These are phyloP conservation scores for Prunus campanulata DNA, from an alignment of 306 rosid genomes.

Conservation along the genomic window DNA sequence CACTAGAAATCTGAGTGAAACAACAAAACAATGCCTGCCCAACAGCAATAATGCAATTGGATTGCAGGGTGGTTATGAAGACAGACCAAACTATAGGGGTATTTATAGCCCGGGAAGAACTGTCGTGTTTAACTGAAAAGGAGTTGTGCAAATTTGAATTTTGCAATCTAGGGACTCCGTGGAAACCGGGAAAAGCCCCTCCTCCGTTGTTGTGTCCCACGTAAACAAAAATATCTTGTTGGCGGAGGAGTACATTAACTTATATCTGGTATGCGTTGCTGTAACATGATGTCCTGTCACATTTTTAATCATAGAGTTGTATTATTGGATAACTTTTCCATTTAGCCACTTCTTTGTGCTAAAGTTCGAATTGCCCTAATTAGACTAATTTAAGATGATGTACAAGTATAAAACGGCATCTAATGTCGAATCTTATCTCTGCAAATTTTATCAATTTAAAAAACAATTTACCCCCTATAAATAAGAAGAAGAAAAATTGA, in stretches of 20 bases:
- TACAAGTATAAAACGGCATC: too few relatives aligned
- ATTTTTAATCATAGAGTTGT: not conserved
- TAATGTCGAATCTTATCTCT: too few relatives aligned
- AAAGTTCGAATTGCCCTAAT: too few relatives aligned
- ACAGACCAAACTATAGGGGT: not conserved
- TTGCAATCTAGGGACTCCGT: slow-evolving; percentile 27
- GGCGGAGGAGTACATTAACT: not conserved
- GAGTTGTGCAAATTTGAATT: slow-evolving; percentile 9
- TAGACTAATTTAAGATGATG: too few relatives aligned
- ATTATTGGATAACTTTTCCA: not conserved
- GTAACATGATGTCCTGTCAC: not conserved
- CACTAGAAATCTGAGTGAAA: not conserved
- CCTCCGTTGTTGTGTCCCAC: slow-evolving; percentile 2
- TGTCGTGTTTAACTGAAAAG: not conserved
- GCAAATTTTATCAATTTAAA: too few relatives aligned
- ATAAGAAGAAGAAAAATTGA: too few relatives aligned
- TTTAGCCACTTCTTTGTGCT: too few relatives aligned
- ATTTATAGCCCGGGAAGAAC: slow-evolving; percentile 1
- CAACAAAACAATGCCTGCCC: not conserved
- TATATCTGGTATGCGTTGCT: not conserved
- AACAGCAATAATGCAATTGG: not conserved
- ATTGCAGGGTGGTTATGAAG: not conserved
- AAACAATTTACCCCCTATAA: too few relatives aligned
- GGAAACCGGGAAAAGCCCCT: not conserved
- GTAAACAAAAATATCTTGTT: not conserved